phyloP scores from a whole-genome alignment of 176 grass and related monocot species.

The Oryza brachyantha region DNA sequence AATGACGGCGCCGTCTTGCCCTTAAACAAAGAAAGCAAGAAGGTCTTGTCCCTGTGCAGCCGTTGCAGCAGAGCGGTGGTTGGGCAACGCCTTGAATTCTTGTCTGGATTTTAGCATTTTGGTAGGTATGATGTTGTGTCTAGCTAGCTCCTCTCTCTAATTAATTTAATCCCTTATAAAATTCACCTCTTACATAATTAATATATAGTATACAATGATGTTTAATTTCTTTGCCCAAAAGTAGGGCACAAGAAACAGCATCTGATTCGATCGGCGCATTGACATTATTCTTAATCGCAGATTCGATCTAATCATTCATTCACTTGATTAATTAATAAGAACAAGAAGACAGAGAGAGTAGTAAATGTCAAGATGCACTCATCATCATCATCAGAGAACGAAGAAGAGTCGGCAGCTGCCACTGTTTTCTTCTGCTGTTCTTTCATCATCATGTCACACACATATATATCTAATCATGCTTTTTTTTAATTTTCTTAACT shows the following conservation, averaged over 20 bases:
- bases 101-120: neutral
- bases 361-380: neutral
- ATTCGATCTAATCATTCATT: neutral
- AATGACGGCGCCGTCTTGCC: slow-evolving; percentile 10
- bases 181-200: too few relatives aligned
- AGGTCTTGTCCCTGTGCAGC: neutral
- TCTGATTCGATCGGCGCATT: neutral
- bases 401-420: neutral
- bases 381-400: neutral
- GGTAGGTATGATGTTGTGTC: neutral
- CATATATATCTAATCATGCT: too few relatives aligned
- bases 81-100: neutral
- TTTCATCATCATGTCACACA: neutral
- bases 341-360: neutral
- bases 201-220: too few relatives aligned
- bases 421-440: neutral
- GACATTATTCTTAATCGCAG: neutral
- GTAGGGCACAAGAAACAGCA: neutral
- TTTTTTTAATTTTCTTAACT: neutral
- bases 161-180: too few relatives aligned
- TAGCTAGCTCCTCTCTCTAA: too few relatives aligned
- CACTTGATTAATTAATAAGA: neutral
- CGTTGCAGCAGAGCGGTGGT: slow-evolving; percentile 3
- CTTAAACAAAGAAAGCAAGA: neutral
- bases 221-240: neutral